Evolutionary conservation across 768 basidiomycete species (phyloP), one percentile per base, ranked within the genome.

Genomic region (Tylopilus rubrobrunneus): DNA sequence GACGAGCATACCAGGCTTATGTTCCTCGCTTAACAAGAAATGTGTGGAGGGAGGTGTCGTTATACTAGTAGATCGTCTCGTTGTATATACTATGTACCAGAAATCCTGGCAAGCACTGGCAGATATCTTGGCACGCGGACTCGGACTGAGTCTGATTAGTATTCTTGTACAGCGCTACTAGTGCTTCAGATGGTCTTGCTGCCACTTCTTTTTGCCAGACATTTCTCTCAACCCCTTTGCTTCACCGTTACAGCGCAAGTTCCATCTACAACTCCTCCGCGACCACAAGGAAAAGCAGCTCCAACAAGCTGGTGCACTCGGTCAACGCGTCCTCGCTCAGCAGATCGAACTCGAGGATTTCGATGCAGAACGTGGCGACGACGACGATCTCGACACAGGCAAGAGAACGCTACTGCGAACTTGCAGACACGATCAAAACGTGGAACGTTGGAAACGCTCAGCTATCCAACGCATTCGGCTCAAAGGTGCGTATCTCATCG

Each of bases 281-380:
- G 91, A 92, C 73, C 80, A 76, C 68, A 98, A 98, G 78, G 90
- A 94, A 71, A 84, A 85, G 66, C 93, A 98, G 70, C 86, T 98
- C 33, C 86, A 92, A 59, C 88, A 92, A 59, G 92, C 92, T 5
- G 94, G 91, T 36, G 87, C 86, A 51, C 84, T 98, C 67, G 95
- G 96, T 48, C 93, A 97, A 73, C 88, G 91, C 69, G 84, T 98
- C 63, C 85, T 98, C 56, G 82, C 84, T 19, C 96, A 98, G 76
- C 92, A 92, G 72, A 86, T 91, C 74, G 91, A 96, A 67, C 82
- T 98, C 57, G 92, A 92, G 62, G 87, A 87, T 34, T 67, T 82
- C 15, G 86, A 85, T 49, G 78, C 73, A 19, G 86, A 85, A 55
- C 84, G 81, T 58, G 75, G 73, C 4, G 85, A 83, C 56, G 83